Evolutionary conservation across 352 stramenopile genomes (phyloP).

Genomic region (Globisporangium cylindrosporum): DNA sequence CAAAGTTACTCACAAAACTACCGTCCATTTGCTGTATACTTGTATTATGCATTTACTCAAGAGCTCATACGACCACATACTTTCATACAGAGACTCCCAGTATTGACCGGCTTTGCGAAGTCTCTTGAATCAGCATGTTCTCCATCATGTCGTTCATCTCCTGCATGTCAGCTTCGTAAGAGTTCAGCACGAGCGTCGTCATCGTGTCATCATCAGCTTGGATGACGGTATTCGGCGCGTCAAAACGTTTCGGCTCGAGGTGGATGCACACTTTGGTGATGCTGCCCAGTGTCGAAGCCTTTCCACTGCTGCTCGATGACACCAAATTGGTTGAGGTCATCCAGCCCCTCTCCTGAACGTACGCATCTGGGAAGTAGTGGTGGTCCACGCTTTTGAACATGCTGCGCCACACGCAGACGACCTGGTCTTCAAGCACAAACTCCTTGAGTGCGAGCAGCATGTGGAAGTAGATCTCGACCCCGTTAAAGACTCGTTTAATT

Average conservation of each 20-base stretch:
- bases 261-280: slow-evolving; percentile 8
- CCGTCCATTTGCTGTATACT: no score
- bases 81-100: background rate
- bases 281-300: background rate
- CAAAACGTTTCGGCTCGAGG: slow-evolving; percentile 7
- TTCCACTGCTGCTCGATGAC: background rate
- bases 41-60: no score
- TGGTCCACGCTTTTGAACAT: slow-evolving; percentile 9
- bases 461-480: background rate
- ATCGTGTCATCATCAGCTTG: slow-evolving; percentile 36
- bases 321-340: background rate
- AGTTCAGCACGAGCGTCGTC: slow-evolving; percentile 49
- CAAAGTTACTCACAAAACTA: no score
- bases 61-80: background rate
- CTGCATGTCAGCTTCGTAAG: slow-evolving; percentile 52
- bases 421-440: background rate
- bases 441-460: slow-evolving; percentile 8
- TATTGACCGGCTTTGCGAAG: background rate
- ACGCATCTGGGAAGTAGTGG: slow-evolving; percentile 10
- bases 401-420: slow-evolving; percentile 7
- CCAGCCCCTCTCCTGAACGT: slow-evolving; percentile 9
- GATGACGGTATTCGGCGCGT: background rate
- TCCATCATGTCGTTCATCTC: slow-evolving; percentile 48
- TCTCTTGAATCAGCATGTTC: slow-evolving; percentile 46
- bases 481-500: background rate